Percentiles rank a stretch among this genome's conserved stretches.
Evolutionary conservation across 495 filamentous ascomycete species (phyloP).

Genomic region (Geopyxis carbonaria): DNA sequence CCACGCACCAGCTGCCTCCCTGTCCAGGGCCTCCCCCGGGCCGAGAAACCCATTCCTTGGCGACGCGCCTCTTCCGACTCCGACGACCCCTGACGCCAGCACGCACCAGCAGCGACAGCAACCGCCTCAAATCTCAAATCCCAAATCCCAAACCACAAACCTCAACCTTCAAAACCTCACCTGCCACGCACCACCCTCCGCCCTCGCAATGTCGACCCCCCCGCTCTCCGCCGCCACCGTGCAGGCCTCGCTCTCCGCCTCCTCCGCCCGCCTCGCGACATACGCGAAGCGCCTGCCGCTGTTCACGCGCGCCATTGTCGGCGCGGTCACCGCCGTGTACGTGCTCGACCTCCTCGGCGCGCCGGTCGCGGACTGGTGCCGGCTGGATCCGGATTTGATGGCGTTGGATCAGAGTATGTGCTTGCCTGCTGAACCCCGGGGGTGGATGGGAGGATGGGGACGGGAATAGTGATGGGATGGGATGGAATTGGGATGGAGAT

Average conservation of each 20-base stretch:
- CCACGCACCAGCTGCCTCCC: too few relatives aligned
- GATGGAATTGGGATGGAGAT: background rate
- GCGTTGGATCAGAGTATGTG: conserved; percentile 55
- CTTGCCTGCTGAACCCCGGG: background rate
- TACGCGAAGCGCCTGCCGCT: conserved; percentile 78
- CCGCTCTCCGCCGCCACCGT: background rate
- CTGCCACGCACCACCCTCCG: background rate
- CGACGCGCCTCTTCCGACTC: too few relatives aligned
- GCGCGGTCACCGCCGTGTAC: conserved; percentile 53
- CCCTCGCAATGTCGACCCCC: background rate
- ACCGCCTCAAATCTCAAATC: too few relatives aligned
- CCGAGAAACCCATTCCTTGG: too few relatives aligned
- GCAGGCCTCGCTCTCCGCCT: too few relatives aligned
- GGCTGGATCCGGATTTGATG: conserved; percentile 60
- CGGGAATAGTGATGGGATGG: background rate
- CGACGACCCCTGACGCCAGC: too few relatives aligned
- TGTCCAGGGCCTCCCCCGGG: too few relatives aligned
- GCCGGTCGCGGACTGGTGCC: conserved; percentile 58
- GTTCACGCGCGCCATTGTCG: conserved; percentile 58
- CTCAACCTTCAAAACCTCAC: background rate
- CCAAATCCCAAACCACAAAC: background rate
- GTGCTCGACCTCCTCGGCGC: conserved; percentile 44
- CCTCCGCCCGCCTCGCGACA: conserved; percentile 23
- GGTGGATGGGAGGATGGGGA: background rate
- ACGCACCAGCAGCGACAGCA: too few relatives aligned